phyloP scores from a whole-genome alignment of 257 asterid genomes.

The Knoxia roxburghii region DNA sequence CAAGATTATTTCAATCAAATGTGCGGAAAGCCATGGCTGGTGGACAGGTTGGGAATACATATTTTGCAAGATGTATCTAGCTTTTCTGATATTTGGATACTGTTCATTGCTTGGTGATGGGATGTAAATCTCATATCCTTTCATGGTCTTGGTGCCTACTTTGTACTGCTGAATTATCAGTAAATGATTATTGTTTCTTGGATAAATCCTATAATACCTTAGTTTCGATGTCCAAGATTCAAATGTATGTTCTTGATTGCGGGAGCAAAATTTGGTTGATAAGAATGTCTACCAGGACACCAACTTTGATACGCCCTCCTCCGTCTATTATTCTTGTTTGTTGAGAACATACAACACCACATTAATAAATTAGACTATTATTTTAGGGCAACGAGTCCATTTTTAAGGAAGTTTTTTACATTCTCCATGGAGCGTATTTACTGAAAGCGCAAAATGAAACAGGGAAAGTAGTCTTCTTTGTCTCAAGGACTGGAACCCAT shows the following conservation, averaged over 20 bases:
- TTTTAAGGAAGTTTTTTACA: too few species aligned
- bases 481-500: background rate
- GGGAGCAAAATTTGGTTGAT: background rate
- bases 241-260: background rate
- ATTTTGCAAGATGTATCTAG: conserved; percentile 25
- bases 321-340: too few species aligned
- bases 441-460: too few species aligned
- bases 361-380: too few species aligned
- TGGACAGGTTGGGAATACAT: conserved; percentile 31
- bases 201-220: background rate
- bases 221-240: background rate
- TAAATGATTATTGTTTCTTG: background rate
- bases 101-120: background rate
- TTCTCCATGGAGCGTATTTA: too few species aligned
- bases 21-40: conserved; percentile 50
- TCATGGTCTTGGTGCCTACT: background rate
- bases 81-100: background rate
- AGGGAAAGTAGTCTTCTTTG: background rate
- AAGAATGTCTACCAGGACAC: background rate
- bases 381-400: too few species aligned
- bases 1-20: conserved; percentile 31
- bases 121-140: background rate
- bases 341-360: too few species aligned
- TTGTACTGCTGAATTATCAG: background rate
- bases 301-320: too few species aligned